These are phyloP conservation scores for Picea sitchensis DNA, from an alignment of 75 land plant species.

Conservation along the genomic window DNA sequence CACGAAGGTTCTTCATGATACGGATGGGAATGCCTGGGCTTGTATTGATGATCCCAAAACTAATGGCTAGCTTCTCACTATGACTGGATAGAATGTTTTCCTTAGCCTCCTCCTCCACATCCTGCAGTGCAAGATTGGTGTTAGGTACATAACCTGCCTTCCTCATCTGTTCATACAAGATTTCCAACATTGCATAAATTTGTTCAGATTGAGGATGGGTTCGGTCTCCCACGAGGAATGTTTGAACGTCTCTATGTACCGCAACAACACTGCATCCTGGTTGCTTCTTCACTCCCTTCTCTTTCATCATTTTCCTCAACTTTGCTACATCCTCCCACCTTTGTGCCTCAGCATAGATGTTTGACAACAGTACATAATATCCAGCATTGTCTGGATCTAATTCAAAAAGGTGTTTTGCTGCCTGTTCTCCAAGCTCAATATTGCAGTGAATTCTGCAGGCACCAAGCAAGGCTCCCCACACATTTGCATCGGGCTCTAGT, in stretches of 20 bases:
- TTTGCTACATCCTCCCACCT: background rate
- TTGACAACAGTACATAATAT: background rate
- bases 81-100: background rate
- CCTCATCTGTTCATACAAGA: background rate
- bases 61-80: slow-evolving; percentile 2
- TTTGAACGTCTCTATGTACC: background rate
- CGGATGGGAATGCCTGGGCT: background rate
- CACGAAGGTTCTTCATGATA: background rate
- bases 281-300: slow-evolving; percentile 1
- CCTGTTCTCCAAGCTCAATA: slow-evolving; percentile 27
- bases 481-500: slow-evolving; percentile 10
- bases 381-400: slow-evolving; percentile 7
- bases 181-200: background rate
- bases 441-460: slow-evolving; percentile 32
- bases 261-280: background rate
- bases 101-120: background rate
- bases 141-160: background rate
- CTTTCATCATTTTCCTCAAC: background rate
- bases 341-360: slow-evolving; percentile 5
- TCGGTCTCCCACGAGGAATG: background rate
- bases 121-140: background rate
- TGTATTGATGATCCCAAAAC: background rate
- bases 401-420: slow-evolving; percentile 17
- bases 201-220: background rate
- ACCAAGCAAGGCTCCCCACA: slow-evolving; percentile 40